These are phyloP conservation scores for Xylariaceae sp. DNA, from an alignment of 2,329 filamentous ascomycete species.

Conservation along the genomic window DNA sequence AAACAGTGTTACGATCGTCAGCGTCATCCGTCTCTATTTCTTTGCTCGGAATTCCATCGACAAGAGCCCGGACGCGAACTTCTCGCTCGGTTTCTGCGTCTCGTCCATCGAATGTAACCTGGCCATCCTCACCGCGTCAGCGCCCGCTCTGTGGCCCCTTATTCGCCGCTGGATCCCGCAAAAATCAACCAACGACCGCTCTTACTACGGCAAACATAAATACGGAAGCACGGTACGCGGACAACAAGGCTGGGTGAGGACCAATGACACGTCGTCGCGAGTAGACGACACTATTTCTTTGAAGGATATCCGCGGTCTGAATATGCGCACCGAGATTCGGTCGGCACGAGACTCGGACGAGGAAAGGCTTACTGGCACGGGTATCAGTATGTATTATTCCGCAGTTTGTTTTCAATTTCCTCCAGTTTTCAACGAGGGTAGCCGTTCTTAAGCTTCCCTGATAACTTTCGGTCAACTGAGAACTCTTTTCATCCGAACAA, in stretches of 20 bases:
- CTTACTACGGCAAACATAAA: conserved; percentile 25
- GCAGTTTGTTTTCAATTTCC: conserved; percentile 9
- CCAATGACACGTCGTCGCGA: conserved; percentile 10
- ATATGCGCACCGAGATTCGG: conserved; percentile 16
- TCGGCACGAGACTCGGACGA: conserved; percentile 23
- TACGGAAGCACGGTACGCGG: conserved; percentile 15
- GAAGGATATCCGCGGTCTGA: conserved; percentile 15
- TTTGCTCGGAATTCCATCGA: conserved; percentile 29
- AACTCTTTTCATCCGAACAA: too few species aligned
- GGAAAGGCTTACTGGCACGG: conserved; percentile 26
- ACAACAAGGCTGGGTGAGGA: conserved; percentile 24
- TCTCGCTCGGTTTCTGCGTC: conserved; percentile 36
- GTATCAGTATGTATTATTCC: conserved; percentile 20
- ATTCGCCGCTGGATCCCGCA: conserved; percentile 34
- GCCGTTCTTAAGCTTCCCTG: neutral
- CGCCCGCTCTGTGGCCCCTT: conserved; percentile 44
- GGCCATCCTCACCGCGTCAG: conserved; percentile 43
- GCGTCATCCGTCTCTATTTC: conserved; percentile 34
- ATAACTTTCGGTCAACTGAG: too few species aligned
- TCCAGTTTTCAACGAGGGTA: neutral
- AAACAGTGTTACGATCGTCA: conserved; percentile 33
- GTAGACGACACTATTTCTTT: conserved; percentile 12
- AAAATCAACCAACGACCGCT: conserved; percentile 28
- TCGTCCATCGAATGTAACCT: conserved; percentile 43
- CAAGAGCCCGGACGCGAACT: conserved; percentile 31